A percentile compares a stretch with the other conserved stretches of the same genome.
phyloP scores from a whole-genome alignment of 495 filamentous ascomycete species.

The Talaromyces proteolyticus region DNA sequence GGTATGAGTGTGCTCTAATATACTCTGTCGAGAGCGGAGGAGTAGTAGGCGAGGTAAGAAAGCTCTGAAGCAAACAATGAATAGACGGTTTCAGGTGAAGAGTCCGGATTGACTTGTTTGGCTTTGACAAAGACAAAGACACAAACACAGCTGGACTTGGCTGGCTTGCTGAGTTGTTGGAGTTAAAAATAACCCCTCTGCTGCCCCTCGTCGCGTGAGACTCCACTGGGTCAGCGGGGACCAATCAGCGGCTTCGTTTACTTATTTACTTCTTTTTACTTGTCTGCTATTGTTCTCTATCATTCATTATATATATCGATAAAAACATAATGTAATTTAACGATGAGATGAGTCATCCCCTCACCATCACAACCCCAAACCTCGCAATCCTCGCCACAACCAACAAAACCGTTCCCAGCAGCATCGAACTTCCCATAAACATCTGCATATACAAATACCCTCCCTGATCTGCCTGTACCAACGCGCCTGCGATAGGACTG shows the following conservation, averaged over 20 bases:
- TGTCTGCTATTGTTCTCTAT: too few relatives aligned
- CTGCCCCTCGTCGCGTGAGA: not conserved
- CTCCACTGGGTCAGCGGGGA: not conserved
- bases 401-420: conserved; percentile 28
- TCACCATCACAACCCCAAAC: conserved; percentile 2
- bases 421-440: conserved; percentile 35
- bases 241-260: not conserved
- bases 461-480: conserved; percentile 35
- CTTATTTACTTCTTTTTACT: too few relatives aligned
- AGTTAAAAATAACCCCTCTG: not conserved
- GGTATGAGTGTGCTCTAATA: too few relatives aligned
- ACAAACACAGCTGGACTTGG: too few relatives aligned
- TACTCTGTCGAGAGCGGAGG: too few relatives aligned
- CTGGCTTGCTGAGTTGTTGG: not conserved
- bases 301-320: not conserved
- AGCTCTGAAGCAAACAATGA: too few relatives aligned
- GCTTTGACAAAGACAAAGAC: too few relatives aligned
- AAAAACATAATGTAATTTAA: too few relatives aligned
- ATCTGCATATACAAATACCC: conserved; percentile 48
- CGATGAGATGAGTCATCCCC: not conserved
- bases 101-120: too few relatives aligned
- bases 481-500: conserved; percentile 58
- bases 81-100: too few relatives aligned
- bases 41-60: too few relatives aligned
- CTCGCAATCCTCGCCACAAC: conserved; percentile 20